Evolutionary conservation across 345 rosid species (phyloP).

Genomic region (Gossypium herbaceum): DNA sequence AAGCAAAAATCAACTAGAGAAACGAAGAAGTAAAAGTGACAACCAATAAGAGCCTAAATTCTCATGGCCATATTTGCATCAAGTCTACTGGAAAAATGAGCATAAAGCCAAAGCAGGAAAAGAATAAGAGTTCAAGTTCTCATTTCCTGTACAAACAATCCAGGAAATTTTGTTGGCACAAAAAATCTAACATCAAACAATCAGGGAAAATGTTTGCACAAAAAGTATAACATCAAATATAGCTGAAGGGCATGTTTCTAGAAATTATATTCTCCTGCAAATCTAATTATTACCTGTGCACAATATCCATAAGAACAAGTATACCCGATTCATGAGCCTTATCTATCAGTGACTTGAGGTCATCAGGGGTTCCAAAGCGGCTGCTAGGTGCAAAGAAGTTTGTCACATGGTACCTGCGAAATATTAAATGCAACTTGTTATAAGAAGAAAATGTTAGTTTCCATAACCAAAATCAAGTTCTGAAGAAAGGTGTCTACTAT

Average conservation of each 20-base stretch:
- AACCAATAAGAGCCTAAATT: background rate
- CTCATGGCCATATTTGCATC: background rate
- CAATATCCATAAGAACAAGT: slow-evolving; percentile 97
- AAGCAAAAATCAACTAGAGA: background rate
- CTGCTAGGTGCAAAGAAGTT: slow-evolving; percentile 97
- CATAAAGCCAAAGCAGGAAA: background rate
- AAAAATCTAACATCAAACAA: background rate
- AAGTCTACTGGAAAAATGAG: background rate
- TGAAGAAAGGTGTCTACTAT: background rate
- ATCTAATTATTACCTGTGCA: slow-evolving; percentile 68
- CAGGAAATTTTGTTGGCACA: background rate
- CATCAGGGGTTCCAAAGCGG: slow-evolving; percentile 98
- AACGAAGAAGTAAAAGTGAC: background rate
- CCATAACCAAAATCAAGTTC: background rate
- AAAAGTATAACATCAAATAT: background rate
- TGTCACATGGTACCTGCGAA: slow-evolving; percentile 91
- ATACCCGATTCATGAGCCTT: slow-evolving; percentile 92
- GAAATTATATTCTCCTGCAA: slow-evolving; percentile 7
- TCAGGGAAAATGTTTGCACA: background rate
- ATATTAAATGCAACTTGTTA: slow-evolving; percentile 24
- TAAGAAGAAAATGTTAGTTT: slow-evolving; percentile 15
- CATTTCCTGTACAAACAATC: background rate
- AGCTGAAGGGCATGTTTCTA: slow-evolving; percentile 13
- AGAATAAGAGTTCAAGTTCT: background rate
- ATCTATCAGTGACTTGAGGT: slow-evolving; percentile 90